Base-by-base conservation (phyloP, 306 rosid genomes). In the Cicer cuneatum region DNA sequence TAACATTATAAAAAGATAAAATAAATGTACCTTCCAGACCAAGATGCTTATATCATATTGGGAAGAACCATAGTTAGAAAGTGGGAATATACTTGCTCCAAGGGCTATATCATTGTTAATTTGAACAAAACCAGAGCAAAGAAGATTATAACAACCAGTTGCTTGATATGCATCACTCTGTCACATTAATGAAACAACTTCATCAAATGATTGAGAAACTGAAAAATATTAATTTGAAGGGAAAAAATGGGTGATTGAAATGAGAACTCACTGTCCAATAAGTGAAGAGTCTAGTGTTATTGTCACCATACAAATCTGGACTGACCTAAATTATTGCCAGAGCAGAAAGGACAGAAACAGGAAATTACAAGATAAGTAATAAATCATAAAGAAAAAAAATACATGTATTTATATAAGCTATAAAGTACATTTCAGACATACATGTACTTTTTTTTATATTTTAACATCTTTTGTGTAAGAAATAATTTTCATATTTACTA, bases 81-180 rank as follows among this genome's bases (percentile, higher is more conserved):
- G 78, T 45, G 87, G 91, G 69, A 51, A 82, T 48, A 87, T 80
- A 73, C 76, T 83, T 47, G 87, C 89, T 71, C 91, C 91, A 2
- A 87, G 69, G 16, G 89, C 91, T 66, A 87, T 83, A 49, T 80
- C 69, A 83, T 42, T 82, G 85, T 68, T 85, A 74, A 83, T 72
- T 83, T 87, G 91, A 77, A 87, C 49, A 68, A 87, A 87, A 46
- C 91, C 91, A 49, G 85, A 78, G 71, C 91, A 87, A 61, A 82
- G 86, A 24, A 87, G 86, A 71, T 87, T 87, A 52, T 87, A 87
- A 78, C 91, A 87, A 62, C 91, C 91, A 6, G 91, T 87, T 11
- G 87, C 87, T 85, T 85, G 87, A 82, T 87, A 87, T 38, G 87
- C 87, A 78, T 87, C 91, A 74, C 87, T 87, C 91, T 87, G 83